Conservation (phyloP, 176 grass and related monocot genomes). For the Ananas comosus region DNA sequence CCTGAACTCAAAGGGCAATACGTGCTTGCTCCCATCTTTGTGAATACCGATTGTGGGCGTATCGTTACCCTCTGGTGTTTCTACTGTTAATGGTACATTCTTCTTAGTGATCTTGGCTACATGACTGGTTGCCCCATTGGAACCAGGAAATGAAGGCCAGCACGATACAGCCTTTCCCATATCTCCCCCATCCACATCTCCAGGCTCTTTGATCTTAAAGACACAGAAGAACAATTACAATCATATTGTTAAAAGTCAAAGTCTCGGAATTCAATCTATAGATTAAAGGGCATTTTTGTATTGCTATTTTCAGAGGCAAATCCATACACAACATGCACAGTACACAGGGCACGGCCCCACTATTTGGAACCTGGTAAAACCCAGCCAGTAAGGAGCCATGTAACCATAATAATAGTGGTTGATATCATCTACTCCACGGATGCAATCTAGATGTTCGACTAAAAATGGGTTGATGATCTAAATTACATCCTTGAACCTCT, state of each 20-base stretch:
- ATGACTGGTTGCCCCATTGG: constrained; percentile 26
- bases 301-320: too few species aligned
- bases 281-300: too few species aligned
- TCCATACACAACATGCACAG: too few species aligned
- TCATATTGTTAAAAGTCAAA: neutral
- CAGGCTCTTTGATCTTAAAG: neutral
- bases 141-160: constrained; percentile 31
- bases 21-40: constrained; percentile 57
- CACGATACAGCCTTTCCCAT: neutral
- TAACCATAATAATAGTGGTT: too few species aligned
- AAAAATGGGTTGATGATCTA: too few species aligned
- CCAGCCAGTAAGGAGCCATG: too few species aligned
- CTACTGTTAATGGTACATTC: constrained; percentile 21
- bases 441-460: too few species aligned
- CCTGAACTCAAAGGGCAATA: constrained; percentile 88
- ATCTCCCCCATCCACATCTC: constrained; percentile 2
- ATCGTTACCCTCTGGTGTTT: constrained; percentile 31
- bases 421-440: too few species aligned
- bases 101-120: constrained; percentile 46
- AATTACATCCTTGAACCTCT: too few species aligned
- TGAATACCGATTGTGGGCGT: constrained; percentile 24
- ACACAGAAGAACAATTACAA: neutral
- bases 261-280: neutral
- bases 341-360: too few species aligned
- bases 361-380: too few species aligned